Conservation (phyloP, 345 rosid genomes). For the Atalantia buxifolia region DNA sequence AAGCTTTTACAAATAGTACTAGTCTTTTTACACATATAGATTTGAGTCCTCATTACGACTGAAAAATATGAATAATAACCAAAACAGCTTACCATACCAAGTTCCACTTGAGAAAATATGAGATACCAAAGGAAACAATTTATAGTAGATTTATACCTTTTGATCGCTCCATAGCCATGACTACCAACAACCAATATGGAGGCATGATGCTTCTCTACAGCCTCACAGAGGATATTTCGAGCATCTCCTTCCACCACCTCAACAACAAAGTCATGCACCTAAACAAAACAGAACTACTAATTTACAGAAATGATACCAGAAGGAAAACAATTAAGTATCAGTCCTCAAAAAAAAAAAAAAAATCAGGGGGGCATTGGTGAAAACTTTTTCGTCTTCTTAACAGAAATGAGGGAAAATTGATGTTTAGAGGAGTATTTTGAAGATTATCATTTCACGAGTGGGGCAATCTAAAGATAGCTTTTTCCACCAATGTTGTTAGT, state of each 20-base stretch:
- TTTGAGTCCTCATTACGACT: not conserved
- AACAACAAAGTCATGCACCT: constrained; percentile 53
- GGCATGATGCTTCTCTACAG: constrained; percentile 83
- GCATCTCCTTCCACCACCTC: constrained; percentile 91
- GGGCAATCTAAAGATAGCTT: too few species aligned
- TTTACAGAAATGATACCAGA: constrained; percentile 6
- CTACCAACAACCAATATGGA: constrained; percentile 87
- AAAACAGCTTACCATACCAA: not conserved
- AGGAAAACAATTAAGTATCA: not conserved
- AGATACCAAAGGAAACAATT: not conserved
- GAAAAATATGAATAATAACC: not conserved
- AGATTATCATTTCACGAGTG: too few species aligned
- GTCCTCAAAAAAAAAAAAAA: too few species aligned
- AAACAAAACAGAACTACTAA: constrained; percentile 15
- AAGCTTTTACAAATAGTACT: not conserved
- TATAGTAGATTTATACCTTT: constrained; percentile 42
- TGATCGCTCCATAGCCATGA: constrained; percentile 96
- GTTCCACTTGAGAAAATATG: not conserved
- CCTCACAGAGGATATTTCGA: constrained; percentile 83
- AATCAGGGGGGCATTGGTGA: too few species aligned
- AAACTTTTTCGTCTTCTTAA: too few species aligned
- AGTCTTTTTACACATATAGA: not conserved
- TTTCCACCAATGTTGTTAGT: too few species aligned
- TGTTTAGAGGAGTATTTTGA: too few species aligned
- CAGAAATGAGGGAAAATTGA: too few species aligned